These are phyloP conservation scores for Medicago truncatula DNA, from an alignment of 306 rosid species.

Conservation along the genomic window MtrunA17r5.0-ANR NC_053042.1:16739001-16739500, in stretches of 20 bases:
- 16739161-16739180: slow-evolving; percentile 67
- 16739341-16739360: slow-evolving; percentile 69
- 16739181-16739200: slow-evolving; percentile 52
- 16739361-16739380: slow-evolving; percentile 63
- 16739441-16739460: slow-evolving; percentile 38
- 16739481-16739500: too few relatives aligned
- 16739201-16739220: background rate
- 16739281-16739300: slow-evolving; percentile 70
- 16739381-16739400: slow-evolving; percentile 63
- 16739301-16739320: slow-evolving; percentile 75
- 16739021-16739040: too few relatives aligned
- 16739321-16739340: slow-evolving; percentile 67
- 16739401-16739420: slow-evolving; percentile 76
- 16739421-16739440: slow-evolving; percentile 75
- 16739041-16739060: background rate
- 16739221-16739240: background rate
- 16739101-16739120: slow-evolving; percentile 62
- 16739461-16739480: background rate
- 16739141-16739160: slow-evolving; percentile 79
- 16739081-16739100: background rate
- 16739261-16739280: slow-evolving; percentile 52
- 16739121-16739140: slow-evolving; percentile 66
- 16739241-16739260: background rate
- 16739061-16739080: background rate
- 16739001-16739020: too few relatives aligned